Evolutionary conservation across 2,329 filamentous ascomycete species (phyloP), one percentile per base, ranked within the genome.

Genomic region (Pseudogymnoascus sp.): DNA sequence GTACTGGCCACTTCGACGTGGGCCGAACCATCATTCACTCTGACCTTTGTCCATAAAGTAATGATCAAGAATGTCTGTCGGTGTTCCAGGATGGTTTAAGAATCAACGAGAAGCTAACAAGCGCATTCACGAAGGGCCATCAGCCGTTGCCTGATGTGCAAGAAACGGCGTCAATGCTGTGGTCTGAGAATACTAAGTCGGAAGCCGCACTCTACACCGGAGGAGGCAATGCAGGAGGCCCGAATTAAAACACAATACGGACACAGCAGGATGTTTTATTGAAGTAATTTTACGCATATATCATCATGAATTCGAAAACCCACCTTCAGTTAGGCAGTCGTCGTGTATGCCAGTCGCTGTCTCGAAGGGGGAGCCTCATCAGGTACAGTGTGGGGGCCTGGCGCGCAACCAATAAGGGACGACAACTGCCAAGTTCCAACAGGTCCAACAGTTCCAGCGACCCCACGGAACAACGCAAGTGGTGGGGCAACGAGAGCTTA

Each of bases 401-500:
- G 15, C 28, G 18, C 2, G 28, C 9, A 53, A 15, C 47, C 47
- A 53, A 53, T 53, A 33, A 33, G 9, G 47, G 47, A 53, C 47
- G n/a, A 33, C 9, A 33, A 28, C 4, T 53, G 25, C 12, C 43
- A 53, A n/a, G 43, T 53, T 53, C 43, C 25, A 50, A 33, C 43
- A 30, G 4, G 4, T 33, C 30, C 30, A 33, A 33, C 22, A 25
- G 14, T 28, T 47, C 41, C 22, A 50, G 30, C 43, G 18, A 53
- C 43, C 43, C 25, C 43, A 53, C 47, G n/a, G 47, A 53, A 53
- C 47, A 53, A 53, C n/a, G 30, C 28, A 33, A 33, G n/a, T 53
- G 47, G 47, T 53, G 47, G 47, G 47, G 28, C 47, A 30, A 50
- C 9, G 22, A 14, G 22, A 18, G n/a, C 28, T 53, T 33, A 12